Evolutionary conservation across 169 alveolate genomes (phyloP).

Genomic region (Plasmodium coatneyi): DNA sequence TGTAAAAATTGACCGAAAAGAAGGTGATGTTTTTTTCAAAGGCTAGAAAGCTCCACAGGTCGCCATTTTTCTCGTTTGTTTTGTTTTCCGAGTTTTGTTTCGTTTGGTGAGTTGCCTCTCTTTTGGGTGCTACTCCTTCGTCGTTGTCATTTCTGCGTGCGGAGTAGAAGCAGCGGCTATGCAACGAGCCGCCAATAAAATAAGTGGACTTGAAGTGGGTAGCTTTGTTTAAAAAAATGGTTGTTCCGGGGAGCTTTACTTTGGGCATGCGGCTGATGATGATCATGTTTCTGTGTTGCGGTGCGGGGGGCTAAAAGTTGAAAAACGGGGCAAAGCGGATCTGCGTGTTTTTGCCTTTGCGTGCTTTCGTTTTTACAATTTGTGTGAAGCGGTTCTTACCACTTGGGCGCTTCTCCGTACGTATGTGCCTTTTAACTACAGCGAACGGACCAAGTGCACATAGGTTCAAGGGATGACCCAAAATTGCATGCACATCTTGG

Average conservation of each 20-base stretch:
- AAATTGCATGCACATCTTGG: not conserved
- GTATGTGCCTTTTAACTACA: too few relatives aligned
- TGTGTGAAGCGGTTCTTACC: not conserved
- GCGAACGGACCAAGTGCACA: not conserved
- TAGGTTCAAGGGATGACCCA: not conserved
- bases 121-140: conserved; percentile 4
- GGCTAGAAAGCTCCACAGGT: conserved; percentile 23
- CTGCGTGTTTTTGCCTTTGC: not conserved
- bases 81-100: not conserved
- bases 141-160: conserved; percentile 31
- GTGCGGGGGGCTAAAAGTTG: not conserved
- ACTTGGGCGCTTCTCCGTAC: not conserved
- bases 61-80: not conserved
- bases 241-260: not conserved
- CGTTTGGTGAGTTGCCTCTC: not conserved
- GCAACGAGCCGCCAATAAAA: not conserved
- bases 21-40: conserved; percentile 68
- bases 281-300: not conserved
- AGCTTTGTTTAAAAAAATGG: not conserved
- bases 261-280: conserved; percentile 28
- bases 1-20: conserved; percentile 59
- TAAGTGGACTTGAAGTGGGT: not conserved
- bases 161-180: not conserved
- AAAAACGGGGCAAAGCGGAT: too few relatives aligned
- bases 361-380: not conserved